Base-by-base conservation (phyloP, 2,329 filamentous ascomycete genomes). In the Acarospora socialis region DNA sequence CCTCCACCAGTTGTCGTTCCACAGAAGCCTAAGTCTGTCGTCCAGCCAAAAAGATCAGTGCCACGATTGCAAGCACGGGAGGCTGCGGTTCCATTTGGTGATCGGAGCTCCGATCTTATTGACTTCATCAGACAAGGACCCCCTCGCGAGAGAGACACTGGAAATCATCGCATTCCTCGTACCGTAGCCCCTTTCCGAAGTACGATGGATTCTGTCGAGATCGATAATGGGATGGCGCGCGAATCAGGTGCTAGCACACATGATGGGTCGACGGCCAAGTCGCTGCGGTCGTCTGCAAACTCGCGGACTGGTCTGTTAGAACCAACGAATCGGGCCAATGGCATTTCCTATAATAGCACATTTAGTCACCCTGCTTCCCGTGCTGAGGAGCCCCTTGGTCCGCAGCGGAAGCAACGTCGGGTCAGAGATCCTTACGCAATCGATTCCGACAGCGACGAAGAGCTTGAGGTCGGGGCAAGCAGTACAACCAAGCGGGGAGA, bases 91-190 rank as follows among this genome's bases (percentile, higher is more conserved):
- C 66, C 74, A 30, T 61, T 60, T 35, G 66, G 64, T 31, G 72
- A 73, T 30, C 76, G 77, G 42, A 92, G 77, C 35, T 80, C 81
- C 14, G 90, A 94, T 38, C 61, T 98, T 36, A 93, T 94, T 43
- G 86, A 95, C 51, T 95, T 98, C 53, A 92, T 98, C 42, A 77
- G 86, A 27, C 77, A 82, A 50, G 87, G 86, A 1, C 84, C 84
- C 3, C 77, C 81, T 0, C 67, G 60, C 38, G 51, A 60, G 26
- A 25, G 41, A 21, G 58, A 62, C 20, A 65, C 63, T 25, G 65
- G 66, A 16, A 69, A 70, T 40, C 80, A 74, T 36, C 74, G 81
- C 15, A 90, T 92, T 39, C 79, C 83, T 24, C 75, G 81, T 12
- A 72, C 70, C n/a, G 76, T 90, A 8, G 83, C 84, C 7, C 82